Evolutionary conservation across 352 stramenopile genomes (phyloP).

Genomic region (Pythium grandisporangium): DNA sequence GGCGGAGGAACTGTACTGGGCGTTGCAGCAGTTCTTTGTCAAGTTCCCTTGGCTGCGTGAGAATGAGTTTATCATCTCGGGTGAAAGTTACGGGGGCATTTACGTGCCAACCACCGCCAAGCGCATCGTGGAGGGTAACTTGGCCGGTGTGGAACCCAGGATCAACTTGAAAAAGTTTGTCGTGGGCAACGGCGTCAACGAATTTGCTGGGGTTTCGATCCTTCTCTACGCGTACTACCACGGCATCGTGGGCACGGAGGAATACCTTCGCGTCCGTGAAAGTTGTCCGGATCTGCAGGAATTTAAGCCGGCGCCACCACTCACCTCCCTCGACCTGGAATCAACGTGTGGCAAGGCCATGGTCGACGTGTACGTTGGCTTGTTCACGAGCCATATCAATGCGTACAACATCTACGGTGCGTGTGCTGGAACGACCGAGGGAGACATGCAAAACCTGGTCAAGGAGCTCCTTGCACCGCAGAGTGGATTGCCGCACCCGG

Average conservation of each 20-base stretch:
- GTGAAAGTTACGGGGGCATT: slow-evolving; percentile 71
- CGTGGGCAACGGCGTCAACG: slow-evolving; percentile 67
- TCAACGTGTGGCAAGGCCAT: slow-evolving; percentile 18
- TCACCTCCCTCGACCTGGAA: slow-evolving; percentile 6
- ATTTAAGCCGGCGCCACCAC: slow-evolving; percentile 22
- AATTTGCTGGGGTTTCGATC: slow-evolving; percentile 43
- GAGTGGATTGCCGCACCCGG: slow-evolving; percentile 29
- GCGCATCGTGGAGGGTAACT: slow-evolving; percentile 44
- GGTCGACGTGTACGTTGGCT: slow-evolving; percentile 17
- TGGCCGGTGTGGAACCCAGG: slow-evolving; percentile 6
- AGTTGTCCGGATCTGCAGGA: slow-evolving; percentile 36
- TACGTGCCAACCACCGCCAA: slow-evolving; percentile 63
- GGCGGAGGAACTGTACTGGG: slow-evolving; percentile 64
- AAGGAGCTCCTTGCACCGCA: slow-evolving; percentile 31
- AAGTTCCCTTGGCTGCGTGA: slow-evolving; percentile 76
- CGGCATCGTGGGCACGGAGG: slow-evolving; percentile 54
- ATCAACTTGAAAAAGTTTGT: slow-evolving; percentile 87
- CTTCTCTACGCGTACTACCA: slow-evolving; percentile 78
- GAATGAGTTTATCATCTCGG: slow-evolving; percentile 80
- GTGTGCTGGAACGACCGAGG: slow-evolving; percentile 34
- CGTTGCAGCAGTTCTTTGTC: slow-evolving; percentile 77
- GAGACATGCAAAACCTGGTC: slow-evolving; percentile 31
- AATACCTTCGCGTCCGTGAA: slow-evolving; percentile 44
- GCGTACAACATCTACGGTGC: slow-evolving; percentile 59
- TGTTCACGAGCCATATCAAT: slow-evolving; percentile 45